Conservation (phyloP, 805 yeast genomes). For the Jamesozyma piceae region DNA sequence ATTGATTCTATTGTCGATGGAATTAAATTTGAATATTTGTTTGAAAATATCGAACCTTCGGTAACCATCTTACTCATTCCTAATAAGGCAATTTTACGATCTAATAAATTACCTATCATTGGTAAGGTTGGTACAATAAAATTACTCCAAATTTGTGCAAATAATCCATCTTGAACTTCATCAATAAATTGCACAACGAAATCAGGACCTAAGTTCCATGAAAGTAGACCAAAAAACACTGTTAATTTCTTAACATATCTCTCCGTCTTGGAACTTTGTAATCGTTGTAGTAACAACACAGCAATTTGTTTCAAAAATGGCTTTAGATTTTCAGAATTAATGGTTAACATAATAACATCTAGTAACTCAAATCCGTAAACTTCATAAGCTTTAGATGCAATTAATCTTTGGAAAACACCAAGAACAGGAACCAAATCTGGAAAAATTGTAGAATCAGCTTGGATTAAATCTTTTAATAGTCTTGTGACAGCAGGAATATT, state of each 20-base stretch:
- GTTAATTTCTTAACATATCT: slow-evolving; percentile 65
- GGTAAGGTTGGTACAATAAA: slow-evolving; percentile 36
- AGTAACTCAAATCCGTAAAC: slow-evolving; percentile 75
- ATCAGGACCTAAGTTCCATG: slow-evolving; percentile 38
- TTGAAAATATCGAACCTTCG: slow-evolving; percentile 27
- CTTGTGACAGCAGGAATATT: slow-evolving; percentile 90
- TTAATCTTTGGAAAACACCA: slow-evolving; percentile 93
- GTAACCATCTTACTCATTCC: slow-evolving; percentile 43
- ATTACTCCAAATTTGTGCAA: slow-evolving; percentile 38
- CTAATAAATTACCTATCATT: slow-evolving; percentile 41
- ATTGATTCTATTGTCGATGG: slow-evolving; percentile 37
- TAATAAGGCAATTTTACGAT: slow-evolving; percentile 44
- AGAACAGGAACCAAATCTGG: slow-evolving; percentile 63
- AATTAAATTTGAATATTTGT: slow-evolving; percentile 36
- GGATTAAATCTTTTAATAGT: slow-evolving; percentile 58
- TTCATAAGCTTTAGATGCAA: slow-evolving; percentile 78
- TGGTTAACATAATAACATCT: slow-evolving; percentile 51
- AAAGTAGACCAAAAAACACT: slow-evolving; percentile 47
- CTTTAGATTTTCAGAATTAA: slow-evolving; percentile 43
- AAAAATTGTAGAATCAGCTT: slow-evolving; percentile 29
- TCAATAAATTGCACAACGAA: slow-evolving; percentile 62
- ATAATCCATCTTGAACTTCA: slow-evolving; percentile 56
- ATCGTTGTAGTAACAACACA: slow-evolving; percentile 63
- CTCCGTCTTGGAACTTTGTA: slow-evolving; percentile 75
- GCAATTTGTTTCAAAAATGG: slow-evolving; percentile 64